Base-by-base conservation (phyloP, 352 stramenopile species). In the Halophytophthora polymorphica region DNA sequence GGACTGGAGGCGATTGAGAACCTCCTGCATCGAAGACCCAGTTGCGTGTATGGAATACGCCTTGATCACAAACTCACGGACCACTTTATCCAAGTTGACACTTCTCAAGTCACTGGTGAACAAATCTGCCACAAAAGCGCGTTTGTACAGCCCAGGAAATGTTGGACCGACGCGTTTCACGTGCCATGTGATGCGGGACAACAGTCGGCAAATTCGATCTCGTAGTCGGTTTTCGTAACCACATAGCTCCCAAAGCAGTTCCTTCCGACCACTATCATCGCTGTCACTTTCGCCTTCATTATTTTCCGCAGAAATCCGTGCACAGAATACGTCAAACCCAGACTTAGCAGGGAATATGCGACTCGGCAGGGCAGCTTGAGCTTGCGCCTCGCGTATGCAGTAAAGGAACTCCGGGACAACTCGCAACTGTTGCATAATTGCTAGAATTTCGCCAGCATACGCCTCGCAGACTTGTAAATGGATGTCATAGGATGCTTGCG, bases 401-500 rank as follows among this genome's bases (percentile, higher is more conserved):
- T 62, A 39, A 45, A 58, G 58, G 41, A 74, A 59, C 23, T 57
- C 40, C 13, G 57, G 39, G 8, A 55, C 34, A 53, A 55, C n/a
- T 11, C 64, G 56, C 17, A 72, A 19, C 15, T 49, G 52, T 14
- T 54, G 49, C 19, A 74, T 25, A 34, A 74, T 56, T 10, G 42
- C 46, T 21, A 64, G 25, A 14, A 59, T 53, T 39, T 77, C 68
- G 12, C 64, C 41, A 25, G 74, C 43, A 48, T 67, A 67, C 1
- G 33, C 31, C 50, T 74, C 61, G 38, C 53, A 71, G 8, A 56
- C 39, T 3, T 55, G 34, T 21, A 65, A 56, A 15, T 76, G 63
- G 6, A 66, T 14, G 43, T 45, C 48, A 15, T 60, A 5, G 21
- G 38, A 21, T 18, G 23, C 31, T 12, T 38, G 7, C 8, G 5